Base-by-base conservation (phyloP, 768 basidiomycete species). In the Lentinula sp. region DNA sequence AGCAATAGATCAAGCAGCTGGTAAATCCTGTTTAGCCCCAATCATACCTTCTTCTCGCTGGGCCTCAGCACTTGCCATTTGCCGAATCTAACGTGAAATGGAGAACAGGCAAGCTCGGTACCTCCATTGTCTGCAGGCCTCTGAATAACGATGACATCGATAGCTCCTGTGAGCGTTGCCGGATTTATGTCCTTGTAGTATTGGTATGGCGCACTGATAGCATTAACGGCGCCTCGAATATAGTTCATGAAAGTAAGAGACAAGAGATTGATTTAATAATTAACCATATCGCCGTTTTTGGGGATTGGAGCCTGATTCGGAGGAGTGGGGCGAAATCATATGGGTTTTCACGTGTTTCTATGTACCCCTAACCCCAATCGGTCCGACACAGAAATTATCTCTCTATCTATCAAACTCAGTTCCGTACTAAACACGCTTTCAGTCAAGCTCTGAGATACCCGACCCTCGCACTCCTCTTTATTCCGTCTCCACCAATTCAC, bases 31-130 rank as follows among this genome's bases (percentile, higher is more conserved):
- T 9, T 52, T 53, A 18, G 23, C 10, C 32, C 39, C 28, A 20
- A 23, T 66, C 69, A 55, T 48, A 91, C 92, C 82, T 90, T 91
- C 79, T 97, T 98, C 76, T 98, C 97, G 28, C 85, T 86, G 37
- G 97, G 95, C 55, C 94, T 79, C 12, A 98, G 81, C 8, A 98
- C 93, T 74, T 96, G 93, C 81, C 94, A 88, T 80, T 98, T 98
- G 55, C 97, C 97, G 73, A 98, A 98, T 63, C 96, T 81, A 48
- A 99, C 95, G 71, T 98, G 97, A 69, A 99, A 99, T 1, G 96
- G 97, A 2, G 93, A 94, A 70, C 95, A 97, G 1, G 84, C 89
- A 15, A 97, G 84, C 67, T 87, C 88, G 35, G 78, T 79, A 50
- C 79, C 82, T 59, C 87, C 85, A 64, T 81, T 76, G 65, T 80